Conservation (phyloP, 345 rosid species). For the Rhizophora apiculata region DNA sequence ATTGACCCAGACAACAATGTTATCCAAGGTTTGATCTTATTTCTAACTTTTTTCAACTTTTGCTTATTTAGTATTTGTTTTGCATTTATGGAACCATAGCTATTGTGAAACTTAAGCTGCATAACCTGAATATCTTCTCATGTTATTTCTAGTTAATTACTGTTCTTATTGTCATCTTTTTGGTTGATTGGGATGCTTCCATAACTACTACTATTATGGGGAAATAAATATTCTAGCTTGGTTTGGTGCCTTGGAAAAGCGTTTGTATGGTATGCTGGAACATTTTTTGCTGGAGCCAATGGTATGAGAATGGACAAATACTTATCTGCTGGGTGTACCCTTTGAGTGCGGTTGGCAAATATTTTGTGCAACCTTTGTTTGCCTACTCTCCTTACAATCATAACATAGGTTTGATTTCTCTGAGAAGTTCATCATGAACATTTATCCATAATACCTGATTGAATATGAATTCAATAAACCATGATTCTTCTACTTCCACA, state of each 20-base stretch:
- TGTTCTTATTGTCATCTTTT: no score
- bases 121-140: neutral
- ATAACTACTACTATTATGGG: no score
- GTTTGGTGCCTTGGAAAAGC: neutral
- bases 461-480: neutral
- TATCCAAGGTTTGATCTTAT: slow-evolving; percentile 74
- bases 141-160: no score
- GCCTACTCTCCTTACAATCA: neutral
- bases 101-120: neutral
- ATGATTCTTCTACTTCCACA: neutral
- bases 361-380: no score
- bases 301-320: neutral
- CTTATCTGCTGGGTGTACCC: neutral
- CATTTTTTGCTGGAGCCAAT: neutral
- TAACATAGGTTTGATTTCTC: neutral
- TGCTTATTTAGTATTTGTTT: neutral
- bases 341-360: neutral
- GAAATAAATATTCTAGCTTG: no score
- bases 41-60: neutral
- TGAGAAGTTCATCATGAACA: neutral
- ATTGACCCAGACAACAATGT: slow-evolving; percentile 90
- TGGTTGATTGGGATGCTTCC: no score
- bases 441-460: neutral
- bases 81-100: neutral
- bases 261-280: neutral